Percentiles rank a stretch among this genome's conserved stretches.
These are phyloP conservation scores for Plicaturopsis crispa DNA, from an alignment of 768 basidiomycete genomes.

Conservation along the genomic window DNA sequence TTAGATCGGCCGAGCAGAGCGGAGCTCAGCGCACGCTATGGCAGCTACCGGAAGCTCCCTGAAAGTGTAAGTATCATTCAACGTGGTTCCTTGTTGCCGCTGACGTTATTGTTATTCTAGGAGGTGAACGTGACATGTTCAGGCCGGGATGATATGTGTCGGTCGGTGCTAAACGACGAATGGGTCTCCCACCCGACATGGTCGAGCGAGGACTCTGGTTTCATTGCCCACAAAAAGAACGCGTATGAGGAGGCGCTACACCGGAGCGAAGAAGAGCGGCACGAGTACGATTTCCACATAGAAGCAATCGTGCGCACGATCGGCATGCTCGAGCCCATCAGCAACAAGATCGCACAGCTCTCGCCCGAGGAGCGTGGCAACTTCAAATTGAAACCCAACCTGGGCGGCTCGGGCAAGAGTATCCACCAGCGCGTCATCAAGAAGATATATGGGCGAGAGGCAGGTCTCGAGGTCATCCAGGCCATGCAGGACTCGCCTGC, in stretches of 20 bases:
- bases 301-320: conserved; percentile 93
- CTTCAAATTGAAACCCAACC: conserved; percentile 85
- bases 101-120: conserved; percentile 29
- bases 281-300: conserved; percentile 98
- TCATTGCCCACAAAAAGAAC: conserved; percentile 89
- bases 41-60: conserved; percentile 87
- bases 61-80: conserved; percentile 48
- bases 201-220: conserved; percentile 90
- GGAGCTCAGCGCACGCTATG: conserved; percentile 67
- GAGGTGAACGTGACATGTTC: conserved; percentile 86
- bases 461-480: conserved; percentile 72
- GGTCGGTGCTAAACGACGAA: conserved; percentile 92
- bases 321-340: conserved; percentile 83
- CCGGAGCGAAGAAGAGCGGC: conserved; percentile 94
- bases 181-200: conserved; percentile 98
- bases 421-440: conserved; percentile 92
- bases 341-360: conserved; percentile 78
- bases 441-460: conserved; percentile 92
- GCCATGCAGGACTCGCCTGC: conserved; percentile 92
- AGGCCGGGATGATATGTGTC: conserved; percentile 96
- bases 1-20: conserved; percentile 43
- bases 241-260: conserved; percentile 94
- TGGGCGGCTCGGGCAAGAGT: conserved; percentile 76
- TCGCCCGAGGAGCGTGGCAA: conserved; percentile 65
- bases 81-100: conserved; percentile 1